Evolutionary conservation across 2,329 filamentous ascomycete species (phyloP).

Genomic region (Xylariales sp.): DNA sequence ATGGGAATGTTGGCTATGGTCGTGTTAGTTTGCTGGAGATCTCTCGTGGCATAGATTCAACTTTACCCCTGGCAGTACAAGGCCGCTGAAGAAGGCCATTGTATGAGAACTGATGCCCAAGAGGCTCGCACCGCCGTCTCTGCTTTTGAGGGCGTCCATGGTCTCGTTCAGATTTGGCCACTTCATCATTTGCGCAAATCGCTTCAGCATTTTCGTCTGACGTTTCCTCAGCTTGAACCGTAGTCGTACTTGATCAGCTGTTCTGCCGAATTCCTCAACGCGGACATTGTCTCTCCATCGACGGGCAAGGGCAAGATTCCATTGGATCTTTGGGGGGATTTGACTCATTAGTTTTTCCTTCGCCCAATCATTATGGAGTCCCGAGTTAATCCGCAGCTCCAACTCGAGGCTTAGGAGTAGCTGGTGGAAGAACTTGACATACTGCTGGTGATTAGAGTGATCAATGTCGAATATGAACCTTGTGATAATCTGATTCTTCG

Average conservation of each 20-base stretch:
- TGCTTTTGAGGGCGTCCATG: constrained; percentile 56
- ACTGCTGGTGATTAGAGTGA: constrained; percentile 50
- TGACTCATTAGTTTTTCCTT: constrained; percentile 61
- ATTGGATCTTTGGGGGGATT: constrained; percentile 66
- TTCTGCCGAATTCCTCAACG: constrained; percentile 55
- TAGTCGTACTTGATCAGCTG: constrained; percentile 54
- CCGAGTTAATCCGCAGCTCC: constrained; percentile 63
- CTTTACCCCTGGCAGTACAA: constrained; percentile 65
- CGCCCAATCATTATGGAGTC: constrained; percentile 54
- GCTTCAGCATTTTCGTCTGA: constrained; percentile 64
- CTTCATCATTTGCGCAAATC: constrained; percentile 68
- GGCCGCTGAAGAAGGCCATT: constrained; percentile 72
- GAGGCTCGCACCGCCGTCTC: constrained; percentile 53
- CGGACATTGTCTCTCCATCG: constrained; percentile 68
- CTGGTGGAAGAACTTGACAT: constrained; percentile 69
- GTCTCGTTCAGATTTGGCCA: constrained; percentile 70
- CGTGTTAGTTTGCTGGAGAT: neutral
- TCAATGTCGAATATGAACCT: constrained; percentile 64
- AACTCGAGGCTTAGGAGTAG: constrained; percentile 70
- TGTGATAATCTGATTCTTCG: constrained; percentile 68
- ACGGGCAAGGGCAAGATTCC: constrained; percentile 68
- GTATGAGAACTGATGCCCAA: constrained; percentile 60
- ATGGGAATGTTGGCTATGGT: constrained; percentile 56
- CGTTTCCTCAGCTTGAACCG: constrained; percentile 60
- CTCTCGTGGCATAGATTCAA: neutral